Conservation (phyloP, 495 filamentous ascomycete genomes). For the Annulohypoxylon maeteangense region DNA sequence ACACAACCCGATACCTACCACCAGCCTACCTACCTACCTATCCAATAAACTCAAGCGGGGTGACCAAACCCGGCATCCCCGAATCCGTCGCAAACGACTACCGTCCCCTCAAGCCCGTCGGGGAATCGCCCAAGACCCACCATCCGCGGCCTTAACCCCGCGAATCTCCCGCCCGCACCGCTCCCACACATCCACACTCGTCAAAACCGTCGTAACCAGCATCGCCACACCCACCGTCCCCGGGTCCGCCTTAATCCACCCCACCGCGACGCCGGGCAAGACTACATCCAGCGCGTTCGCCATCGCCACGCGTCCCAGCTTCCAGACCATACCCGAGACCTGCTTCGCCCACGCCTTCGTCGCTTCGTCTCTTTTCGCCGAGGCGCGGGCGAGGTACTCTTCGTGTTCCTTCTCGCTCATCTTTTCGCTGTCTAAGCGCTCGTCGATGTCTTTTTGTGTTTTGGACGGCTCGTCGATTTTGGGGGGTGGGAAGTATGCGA, state of each 20-base stretch:
- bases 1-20: neutral
- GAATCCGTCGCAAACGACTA: neutral
- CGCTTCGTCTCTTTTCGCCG: constrained; percentile 19
- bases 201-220: constrained; percentile 67
- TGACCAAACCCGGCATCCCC: neutral
- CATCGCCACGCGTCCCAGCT: constrained; percentile 52
- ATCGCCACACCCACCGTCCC: constrained; percentile 62
- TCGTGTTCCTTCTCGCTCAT: constrained; percentile 18
- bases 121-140: neutral
- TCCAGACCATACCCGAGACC: constrained; percentile 41
- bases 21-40: too few relatives aligned
- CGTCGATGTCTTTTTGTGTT: neutral
- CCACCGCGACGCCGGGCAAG: constrained; percentile 64
- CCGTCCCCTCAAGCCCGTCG: neutral
- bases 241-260: constrained; percentile 62
- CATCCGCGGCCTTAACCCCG: constrained; percentile 5
- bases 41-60: neutral
- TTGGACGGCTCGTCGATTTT: too few relatives aligned
- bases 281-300: constrained; percentile 68
- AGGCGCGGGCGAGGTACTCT: constrained; percentile 15
- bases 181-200: constrained; percentile 68
- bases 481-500: constrained; percentile 29
- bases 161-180: constrained; percentile 52
- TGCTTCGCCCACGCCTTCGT: constrained; percentile 15
- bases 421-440: neutral